Conservation (phyloP, 2,329 filamentous ascomycete genomes). For the Cordyceps fumosorosea region DNA sequence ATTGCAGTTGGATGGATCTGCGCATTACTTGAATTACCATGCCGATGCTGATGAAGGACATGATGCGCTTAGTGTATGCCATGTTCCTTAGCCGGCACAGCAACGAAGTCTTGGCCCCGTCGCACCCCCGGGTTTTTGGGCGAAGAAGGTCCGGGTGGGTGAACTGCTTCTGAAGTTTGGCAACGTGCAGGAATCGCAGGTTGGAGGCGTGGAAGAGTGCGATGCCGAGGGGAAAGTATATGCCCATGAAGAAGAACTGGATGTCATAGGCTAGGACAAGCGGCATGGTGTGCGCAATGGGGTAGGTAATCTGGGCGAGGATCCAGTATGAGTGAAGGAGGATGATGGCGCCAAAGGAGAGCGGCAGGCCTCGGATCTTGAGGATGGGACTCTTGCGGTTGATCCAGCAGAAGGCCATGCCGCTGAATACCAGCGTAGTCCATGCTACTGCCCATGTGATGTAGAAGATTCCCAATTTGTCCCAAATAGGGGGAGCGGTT, state of each 20-base stretch:
- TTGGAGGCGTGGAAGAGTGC: constrained; percentile 53
- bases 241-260: constrained; percentile 55
- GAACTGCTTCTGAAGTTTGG: constrained; percentile 40
- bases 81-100: constrained; percentile 29
- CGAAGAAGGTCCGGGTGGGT: constrained; percentile 18
- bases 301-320: constrained; percentile 36
- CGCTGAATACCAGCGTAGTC: constrained; percentile 25
- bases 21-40: constrained; percentile 41
- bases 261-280: constrained; percentile 36
- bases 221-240: constrained; percentile 50
- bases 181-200: constrained; percentile 44
- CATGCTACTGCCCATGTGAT: constrained; percentile 22
- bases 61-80: constrained; percentile 32
- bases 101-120: constrained; percentile 24
- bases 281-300: constrained; percentile 35
- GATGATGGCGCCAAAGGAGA: constrained; percentile 30
- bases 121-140: constrained; percentile 18
- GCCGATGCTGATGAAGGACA: constrained; percentile 39
- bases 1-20: neutral
- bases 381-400: constrained; percentile 30
- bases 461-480: constrained; percentile 25
- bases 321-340: constrained; percentile 34
- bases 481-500: constrained; percentile 20
- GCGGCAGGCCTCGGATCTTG: constrained; percentile 30
- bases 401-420: constrained; percentile 28